Conservation (phyloP, 805 yeast species). For the Yarrowia alimentaria region DNA sequence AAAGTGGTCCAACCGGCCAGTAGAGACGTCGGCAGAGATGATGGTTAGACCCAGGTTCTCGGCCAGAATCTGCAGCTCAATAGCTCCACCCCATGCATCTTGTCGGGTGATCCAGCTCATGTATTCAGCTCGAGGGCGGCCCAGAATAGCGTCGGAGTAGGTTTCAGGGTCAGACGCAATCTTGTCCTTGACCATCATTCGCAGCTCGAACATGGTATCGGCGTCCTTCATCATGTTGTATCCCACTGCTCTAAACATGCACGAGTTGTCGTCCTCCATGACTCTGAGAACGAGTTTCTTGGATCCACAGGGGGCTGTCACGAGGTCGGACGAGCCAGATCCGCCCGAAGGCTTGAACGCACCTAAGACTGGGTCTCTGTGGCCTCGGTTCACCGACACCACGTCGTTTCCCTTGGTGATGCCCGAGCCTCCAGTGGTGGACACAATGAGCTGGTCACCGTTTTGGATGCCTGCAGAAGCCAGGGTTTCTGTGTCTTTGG, state of each 20-base stretch:
- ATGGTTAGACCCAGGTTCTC: slow-evolving; percentile 52
- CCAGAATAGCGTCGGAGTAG: slow-evolving; percentile 59
- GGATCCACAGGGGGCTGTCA: slow-evolving; percentile 6
- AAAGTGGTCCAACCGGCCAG: slow-evolving; percentile 56
- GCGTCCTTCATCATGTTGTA: slow-evolving; percentile 49
- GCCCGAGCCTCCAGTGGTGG: background rate
- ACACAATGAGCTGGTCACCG: slow-evolving; percentile 59
- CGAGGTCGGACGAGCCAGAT: background rate
- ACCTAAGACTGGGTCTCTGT: slow-evolving; percentile 1
- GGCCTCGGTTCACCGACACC: slow-evolving; percentile 7
- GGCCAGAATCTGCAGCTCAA: slow-evolving; percentile 65
- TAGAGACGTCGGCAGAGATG: slow-evolving; percentile 63
- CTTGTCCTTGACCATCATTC: slow-evolving; percentile 51
- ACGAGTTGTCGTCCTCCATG: slow-evolving; percentile 76
- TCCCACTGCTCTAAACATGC: slow-evolving; percentile 66
- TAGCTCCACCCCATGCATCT: slow-evolving; percentile 82
- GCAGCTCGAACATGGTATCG: slow-evolving; percentile 48
- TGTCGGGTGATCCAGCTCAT: slow-evolving; percentile 58
- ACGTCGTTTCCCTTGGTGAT: slow-evolving; percentile 6
- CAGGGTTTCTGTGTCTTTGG: slow-evolving; percentile 31
- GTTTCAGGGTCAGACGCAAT: slow-evolving; percentile 46
- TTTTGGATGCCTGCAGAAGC: slow-evolving; percentile 49
- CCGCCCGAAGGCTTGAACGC: background rate
- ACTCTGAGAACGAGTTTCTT: slow-evolving; percentile 44
- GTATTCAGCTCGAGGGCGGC: slow-evolving; percentile 50